Base-by-base conservation (phyloP, 2,329 filamentous ascomycete species). In the Ophiocordyceps sinensis region DNA sequence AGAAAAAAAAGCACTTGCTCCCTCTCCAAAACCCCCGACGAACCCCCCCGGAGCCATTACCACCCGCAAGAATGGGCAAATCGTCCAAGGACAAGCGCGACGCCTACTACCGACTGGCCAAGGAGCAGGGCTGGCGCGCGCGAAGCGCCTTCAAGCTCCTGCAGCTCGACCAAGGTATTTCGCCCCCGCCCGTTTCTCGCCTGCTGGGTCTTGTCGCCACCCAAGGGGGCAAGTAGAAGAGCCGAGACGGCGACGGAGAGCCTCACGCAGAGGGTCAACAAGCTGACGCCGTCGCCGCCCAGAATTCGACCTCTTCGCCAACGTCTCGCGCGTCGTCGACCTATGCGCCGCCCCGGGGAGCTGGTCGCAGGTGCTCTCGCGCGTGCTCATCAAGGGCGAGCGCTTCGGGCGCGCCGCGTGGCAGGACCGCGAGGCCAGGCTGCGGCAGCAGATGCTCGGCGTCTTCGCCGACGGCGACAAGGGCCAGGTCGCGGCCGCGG, bases 61-160 rank as follows among this genome's bases (percentile, higher is more conserved):
- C 14, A 9, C 32, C 35, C 28, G 17, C 19, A 48, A 62, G 36
- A 28, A 94, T 94, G 88, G 88, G 88, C 1, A 96, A 96, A 61
- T 94, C 91, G 1, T 96, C 89, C 38, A 98, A 98, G 63, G 91
- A 98, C 58, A 98, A 98, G 66, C 84, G 91, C 41, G 91, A 98
- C 61, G 88, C 88, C 37, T 98, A 98, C 65, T 98, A 98, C 57
- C 78, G 91, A 41, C 82, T 98, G 9, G 91, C 91, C 15, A 98
- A 98, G 65, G 91, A 98, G 62, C 91, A 98, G 68, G 93, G 93
- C 48, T 98, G 91, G 89, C 84, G 91, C 30, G 91, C 91, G 26
- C 77, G 91, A 43, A 94, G 87, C 50, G 91, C 91, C 9, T 98
- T 95, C 69, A 98, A 98, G 64, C 76, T 98, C 21, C 77, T 98